Conservation (phyloP, 179 eudicot species). For the Corrigiola litoralis region DNA sequence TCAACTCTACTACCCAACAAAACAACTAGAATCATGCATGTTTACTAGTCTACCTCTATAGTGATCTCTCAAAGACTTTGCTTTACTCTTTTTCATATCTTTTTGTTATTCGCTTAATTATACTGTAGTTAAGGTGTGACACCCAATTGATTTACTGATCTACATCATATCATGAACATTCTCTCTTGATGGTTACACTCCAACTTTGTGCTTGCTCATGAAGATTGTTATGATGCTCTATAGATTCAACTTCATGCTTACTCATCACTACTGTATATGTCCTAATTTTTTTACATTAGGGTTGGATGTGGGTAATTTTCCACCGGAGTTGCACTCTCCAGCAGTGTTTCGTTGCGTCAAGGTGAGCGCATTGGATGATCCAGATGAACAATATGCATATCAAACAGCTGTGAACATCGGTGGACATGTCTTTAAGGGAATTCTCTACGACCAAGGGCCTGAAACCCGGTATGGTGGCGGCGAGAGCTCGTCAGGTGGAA, state of each 20-base stretch:
- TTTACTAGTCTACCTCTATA: slow-evolving; percentile 21
- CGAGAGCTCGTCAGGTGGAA: slow-evolving; percentile 34
- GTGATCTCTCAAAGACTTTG: slow-evolving; percentile 1
- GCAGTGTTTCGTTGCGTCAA: slow-evolving; percentile 68
- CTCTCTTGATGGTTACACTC: neutral
- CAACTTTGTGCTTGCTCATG: neutral
- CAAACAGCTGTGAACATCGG: slow-evolving; percentile 67
- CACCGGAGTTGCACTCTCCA: slow-evolving; percentile 53
- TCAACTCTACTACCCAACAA: slow-evolving; percentile 3
- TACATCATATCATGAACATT: neutral
- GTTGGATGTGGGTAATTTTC: slow-evolving; percentile 55
- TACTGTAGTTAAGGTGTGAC: neutral
- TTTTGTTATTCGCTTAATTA: neutral
- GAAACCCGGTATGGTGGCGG: slow-evolving; percentile 34
- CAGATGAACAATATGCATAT: slow-evolving; percentile 56
- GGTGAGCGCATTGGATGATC: slow-evolving; percentile 53
- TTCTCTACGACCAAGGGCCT: slow-evolving; percentile 61
- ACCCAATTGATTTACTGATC: neutral
- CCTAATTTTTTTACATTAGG: slow-evolving; percentile 28
- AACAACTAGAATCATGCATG: slow-evolving; percentile 17
- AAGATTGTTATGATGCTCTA: too few relatives aligned
- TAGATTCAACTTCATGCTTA: neutral
- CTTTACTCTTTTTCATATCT: slow-evolving; percentile 14
- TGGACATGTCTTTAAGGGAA: slow-evolving; percentile 69
- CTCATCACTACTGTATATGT: neutral